Percentiles rank a stretch among this genome's conserved stretches.
These are phyloP conservation scores for Amphicarpaea edgeworthii DNA, from an alignment of 306 rosid species.

Conservation along the genomic window DNA sequence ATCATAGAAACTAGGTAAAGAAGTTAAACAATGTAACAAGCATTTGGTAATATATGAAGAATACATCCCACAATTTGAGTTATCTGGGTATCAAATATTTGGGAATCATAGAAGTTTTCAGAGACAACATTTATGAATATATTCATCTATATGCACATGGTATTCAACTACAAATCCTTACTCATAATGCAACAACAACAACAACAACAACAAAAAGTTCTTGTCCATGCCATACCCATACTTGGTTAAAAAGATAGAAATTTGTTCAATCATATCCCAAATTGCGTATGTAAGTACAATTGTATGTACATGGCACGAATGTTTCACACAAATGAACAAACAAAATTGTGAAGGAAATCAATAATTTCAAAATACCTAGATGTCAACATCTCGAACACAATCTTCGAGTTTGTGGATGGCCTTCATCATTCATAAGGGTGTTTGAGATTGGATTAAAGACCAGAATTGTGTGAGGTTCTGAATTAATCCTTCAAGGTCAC, in stretches of 20 bases:
- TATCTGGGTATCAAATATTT: conserved; percentile 4
- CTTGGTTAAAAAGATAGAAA: neutral
- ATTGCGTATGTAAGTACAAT: neutral
- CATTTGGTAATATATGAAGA: conserved; percentile 1
- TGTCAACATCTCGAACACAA: conserved; percentile 24
- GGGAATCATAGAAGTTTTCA: neutral
- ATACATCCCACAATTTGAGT: conserved; percentile 5
- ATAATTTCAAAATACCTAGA: conserved; percentile 7
- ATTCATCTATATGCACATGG: neutral
- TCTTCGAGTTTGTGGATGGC: conserved; percentile 12
- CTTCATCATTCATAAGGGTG: neutral
- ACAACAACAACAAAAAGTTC: neutral
- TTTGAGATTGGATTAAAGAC: conserved; percentile 27
- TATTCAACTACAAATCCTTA: neutral
- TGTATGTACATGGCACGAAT: neutral
- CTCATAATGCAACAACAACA: neutral
- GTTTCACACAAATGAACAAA: neutral
- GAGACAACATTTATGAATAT: neutral
- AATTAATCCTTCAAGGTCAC: neutral
- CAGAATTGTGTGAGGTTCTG: conserved; percentile 23
- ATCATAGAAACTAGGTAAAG: neutral
- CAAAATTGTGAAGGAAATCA: conserved; percentile 20
- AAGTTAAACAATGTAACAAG: neutral
- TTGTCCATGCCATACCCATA: neutral
- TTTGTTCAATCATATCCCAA: neutral